Evolutionary conservation across 2,329 filamentous ascomycete species (phyloP), one percentile per base, ranked within the genome.

Genomic region (Curvularia spicifera): DNA sequence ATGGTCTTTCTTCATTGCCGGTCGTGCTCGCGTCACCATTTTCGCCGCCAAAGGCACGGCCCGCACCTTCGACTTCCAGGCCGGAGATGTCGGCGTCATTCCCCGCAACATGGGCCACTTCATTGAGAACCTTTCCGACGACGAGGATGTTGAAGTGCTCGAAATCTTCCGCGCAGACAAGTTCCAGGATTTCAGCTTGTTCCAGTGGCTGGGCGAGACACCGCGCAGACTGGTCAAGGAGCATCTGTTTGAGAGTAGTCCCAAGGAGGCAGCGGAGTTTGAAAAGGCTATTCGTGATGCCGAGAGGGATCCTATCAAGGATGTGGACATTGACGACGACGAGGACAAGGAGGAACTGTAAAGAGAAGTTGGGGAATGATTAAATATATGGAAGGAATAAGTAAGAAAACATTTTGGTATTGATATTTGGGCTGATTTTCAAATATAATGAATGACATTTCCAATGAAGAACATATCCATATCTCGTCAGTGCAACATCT

Each of bases 31-130:
- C 31, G 85, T 92, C 13, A 93, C 90, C 13, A 84, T 93, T 64
- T 93, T 93, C 70, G 88, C 85, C 0, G 83, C 89, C 2, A 85
- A 89, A 65, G 85, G 87, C 28, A 85, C 81, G 22, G 89, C 90
- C 0, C 82, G 89, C 24, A 93, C 90, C 0, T 93, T 93, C 70
- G 87, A 93, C 78, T 93, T 91, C 74, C 78, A 84, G 5, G 84
- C 89, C 1, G 91, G 90, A 1, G 91, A 93, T 67, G 89, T 92
- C 0, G 90, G 88, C 13, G 90, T 93, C 61, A 89, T 93, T 5
- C 90, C 90, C 0, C 82, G 74, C 69, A 91, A 91, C 71, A 91
- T 90, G 83, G 90, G 89, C 3, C 90, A 93, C 71, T 93, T 91
- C 71, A 89, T 94, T 53, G 90, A 94, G 81, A 93, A 93, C 67